Percentiles rank a stretch among this genome's conserved stretches.
Conservation (phyloP, 768 basidiomycete genomes). For the Podaxis sp. region DNA sequence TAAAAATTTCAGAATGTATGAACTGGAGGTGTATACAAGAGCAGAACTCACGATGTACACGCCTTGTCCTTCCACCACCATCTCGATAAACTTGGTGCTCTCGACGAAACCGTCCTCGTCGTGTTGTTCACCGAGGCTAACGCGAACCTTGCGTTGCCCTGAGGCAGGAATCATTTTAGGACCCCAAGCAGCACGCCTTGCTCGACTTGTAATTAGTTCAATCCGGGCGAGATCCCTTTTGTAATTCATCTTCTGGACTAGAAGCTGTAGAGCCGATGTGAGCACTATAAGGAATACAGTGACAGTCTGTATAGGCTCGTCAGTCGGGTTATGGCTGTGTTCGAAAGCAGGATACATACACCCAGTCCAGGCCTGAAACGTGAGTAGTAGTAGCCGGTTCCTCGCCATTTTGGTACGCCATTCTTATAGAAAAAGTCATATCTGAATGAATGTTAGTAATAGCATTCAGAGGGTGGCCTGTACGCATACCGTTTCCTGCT, state of each 20-base stretch:
- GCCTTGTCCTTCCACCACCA: constrained; percentile 74
- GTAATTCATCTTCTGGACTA: constrained; percentile 79
- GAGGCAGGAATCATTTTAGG: constrained; percentile 62
- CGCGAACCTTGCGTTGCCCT: constrained; percentile 74
- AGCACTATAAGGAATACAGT: constrained; percentile 72
- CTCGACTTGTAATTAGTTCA: constrained; percentile 54
- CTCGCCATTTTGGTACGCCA: constrained; percentile 95
- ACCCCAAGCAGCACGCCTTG: constrained; percentile 81
- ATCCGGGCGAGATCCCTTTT: constrained; percentile 70
- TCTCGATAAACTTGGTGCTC: constrained; percentile 60
- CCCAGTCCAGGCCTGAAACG: constrained; percentile 93
- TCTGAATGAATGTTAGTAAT: constrained; percentile 32
- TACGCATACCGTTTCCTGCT: constrained; percentile 68
- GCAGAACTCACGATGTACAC: constrained; percentile 69
- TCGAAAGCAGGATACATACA: constrained; percentile 36
- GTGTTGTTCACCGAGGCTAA: constrained; percentile 58
- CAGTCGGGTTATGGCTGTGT: constrained; percentile 3
- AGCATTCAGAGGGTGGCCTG: not conserved
- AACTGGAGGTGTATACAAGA: not conserved
- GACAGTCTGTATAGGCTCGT: constrained; percentile 54
- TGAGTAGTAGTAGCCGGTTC: constrained; percentile 95
- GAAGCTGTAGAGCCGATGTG: constrained; percentile 78
- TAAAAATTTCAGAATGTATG: not conserved
- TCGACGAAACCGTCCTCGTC: constrained; percentile 57
- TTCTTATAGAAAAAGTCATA: constrained; percentile 97